These are phyloP conservation scores for Torrubiellomyces zombiae DNA, from an alignment of 2,329 filamentous ascomycete genomes.

Conservation along the genomic window DNA sequence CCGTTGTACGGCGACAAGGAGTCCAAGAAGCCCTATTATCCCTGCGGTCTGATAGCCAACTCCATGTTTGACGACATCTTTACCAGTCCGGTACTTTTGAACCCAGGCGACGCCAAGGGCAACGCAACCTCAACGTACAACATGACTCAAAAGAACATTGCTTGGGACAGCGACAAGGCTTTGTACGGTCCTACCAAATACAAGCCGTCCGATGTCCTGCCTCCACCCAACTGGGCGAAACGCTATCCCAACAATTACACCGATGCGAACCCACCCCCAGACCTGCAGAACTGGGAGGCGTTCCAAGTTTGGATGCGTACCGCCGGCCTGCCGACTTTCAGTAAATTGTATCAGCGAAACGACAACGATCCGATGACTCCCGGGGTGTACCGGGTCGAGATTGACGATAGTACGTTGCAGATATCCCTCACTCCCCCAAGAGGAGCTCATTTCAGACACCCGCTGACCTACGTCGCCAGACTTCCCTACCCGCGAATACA, in stretches of 20 bases:
- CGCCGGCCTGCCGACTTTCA: constrained; percentile 82
- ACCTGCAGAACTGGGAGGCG: constrained; percentile 59
- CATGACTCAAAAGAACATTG: constrained; percentile 68
- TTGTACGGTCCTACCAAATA: constrained; percentile 62
- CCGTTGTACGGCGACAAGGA: constrained; percentile 41
- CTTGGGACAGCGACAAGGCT: constrained; percentile 70
- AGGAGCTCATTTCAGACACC: no score
- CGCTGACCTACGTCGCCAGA: constrained; percentile 30
- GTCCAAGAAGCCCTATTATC: constrained; percentile 63
- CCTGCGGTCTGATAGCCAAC: constrained; percentile 91
- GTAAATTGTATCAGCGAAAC: constrained; percentile 80
- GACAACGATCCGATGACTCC: constrained; percentile 47
- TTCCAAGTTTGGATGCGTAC: constrained; percentile 99
- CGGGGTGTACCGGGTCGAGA: constrained; percentile 62
- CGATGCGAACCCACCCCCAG: constrained; percentile 44
- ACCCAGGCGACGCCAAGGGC: constrained; percentile 19
- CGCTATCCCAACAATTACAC: constrained; percentile 59
- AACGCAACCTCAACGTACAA: constrained; percentile 37
- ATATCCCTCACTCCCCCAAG: background rate
- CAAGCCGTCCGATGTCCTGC: constrained; percentile 46
- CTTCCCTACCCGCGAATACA: constrained; percentile 64
- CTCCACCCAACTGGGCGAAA: constrained; percentile 71
- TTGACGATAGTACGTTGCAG: constrained; percentile 54
- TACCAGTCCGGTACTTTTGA: constrained; percentile 43
- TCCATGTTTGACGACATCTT: constrained; percentile 95